phyloP scores from a whole-genome alignment of 805 yeast species.

The Kodamaea neixiangensis region DNA sequence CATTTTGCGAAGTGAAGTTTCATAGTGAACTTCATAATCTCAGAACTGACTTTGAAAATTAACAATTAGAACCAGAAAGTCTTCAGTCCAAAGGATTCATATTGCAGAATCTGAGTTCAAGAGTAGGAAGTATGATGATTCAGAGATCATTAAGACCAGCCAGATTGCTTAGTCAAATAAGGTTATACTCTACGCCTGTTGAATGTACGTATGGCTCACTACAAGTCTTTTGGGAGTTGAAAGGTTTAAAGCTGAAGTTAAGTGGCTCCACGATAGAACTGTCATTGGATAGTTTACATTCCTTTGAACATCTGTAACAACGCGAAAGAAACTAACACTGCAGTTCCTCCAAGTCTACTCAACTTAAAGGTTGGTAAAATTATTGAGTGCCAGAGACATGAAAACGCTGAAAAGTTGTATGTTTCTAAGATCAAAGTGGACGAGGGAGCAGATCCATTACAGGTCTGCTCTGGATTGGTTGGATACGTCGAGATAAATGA shows the following conservation, averaged over 20 bases:
- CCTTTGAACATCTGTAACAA: too few relatives aligned
- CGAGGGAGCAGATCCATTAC: conserved; percentile 21
- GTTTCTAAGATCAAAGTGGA: conserved; percentile 50
- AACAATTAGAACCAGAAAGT: too few relatives aligned
- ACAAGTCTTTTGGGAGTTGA: too few relatives aligned
- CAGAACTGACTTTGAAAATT: too few relatives aligned
- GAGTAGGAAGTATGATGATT: not conserved
- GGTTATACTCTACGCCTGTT: not conserved
- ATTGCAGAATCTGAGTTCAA: too few relatives aligned
- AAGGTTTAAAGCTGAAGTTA: too few relatives aligned
- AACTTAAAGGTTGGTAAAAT: conserved; percentile 50
- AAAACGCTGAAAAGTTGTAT: conserved; percentile 59
- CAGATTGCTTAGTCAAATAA: not conserved
- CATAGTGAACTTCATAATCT: too few relatives aligned
- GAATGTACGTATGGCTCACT: not conserved
- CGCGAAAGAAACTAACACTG: conserved; percentile 13
- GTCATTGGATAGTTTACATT: too few relatives aligned
- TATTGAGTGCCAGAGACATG: conserved; percentile 47
- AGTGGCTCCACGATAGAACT: too few relatives aligned
- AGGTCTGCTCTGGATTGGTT: conserved; percentile 64
- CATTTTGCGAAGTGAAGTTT: too few relatives aligned
- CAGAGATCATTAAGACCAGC: not conserved
- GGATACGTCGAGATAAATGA: conserved; percentile 40
- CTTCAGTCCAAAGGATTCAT: too few relatives aligned
- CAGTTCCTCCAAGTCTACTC: conserved; percentile 22